phyloP scores from a whole-genome alignment of 305 asterid species.

The Ruellia speciosa region DNA sequence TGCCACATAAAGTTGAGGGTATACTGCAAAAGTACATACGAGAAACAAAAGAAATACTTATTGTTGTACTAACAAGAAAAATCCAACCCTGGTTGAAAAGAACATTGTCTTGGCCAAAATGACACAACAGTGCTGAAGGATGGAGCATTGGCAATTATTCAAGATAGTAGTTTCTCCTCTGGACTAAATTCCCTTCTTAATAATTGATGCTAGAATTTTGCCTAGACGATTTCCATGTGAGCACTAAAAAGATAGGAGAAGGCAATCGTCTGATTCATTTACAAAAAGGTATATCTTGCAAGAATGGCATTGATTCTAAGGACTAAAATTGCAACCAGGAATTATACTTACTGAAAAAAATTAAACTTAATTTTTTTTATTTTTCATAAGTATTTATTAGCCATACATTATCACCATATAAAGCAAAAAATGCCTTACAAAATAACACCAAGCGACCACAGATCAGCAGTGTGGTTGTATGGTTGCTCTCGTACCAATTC shows the following conservation, averaged over 20 bases:
- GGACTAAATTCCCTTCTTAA: conserved; percentile 3
- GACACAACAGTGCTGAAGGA: conserved; percentile 2
- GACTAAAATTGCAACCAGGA: not conserved
- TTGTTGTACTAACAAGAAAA: no score
- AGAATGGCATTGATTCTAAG: no score
- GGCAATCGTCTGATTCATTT: no score
- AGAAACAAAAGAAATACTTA: no score
- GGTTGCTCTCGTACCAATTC: conserved; percentile 99
- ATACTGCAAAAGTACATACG: no score
- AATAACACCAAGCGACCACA: conserved; percentile 99
- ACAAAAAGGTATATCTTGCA: no score
- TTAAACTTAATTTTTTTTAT: not conserved
- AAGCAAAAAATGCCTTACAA: conserved; percentile 46
- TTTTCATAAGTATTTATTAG: not conserved
- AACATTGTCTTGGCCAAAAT: conserved; percentile 1
- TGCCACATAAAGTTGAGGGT: no score
- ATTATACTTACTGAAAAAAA: not conserved
- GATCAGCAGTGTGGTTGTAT: conserved; percentile 98
- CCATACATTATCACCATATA: conserved; percentile 12
- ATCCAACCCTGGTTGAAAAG: not conserved
- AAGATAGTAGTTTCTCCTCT: not conserved
- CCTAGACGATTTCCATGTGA: conserved; percentile 20
- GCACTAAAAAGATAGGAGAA: no score
- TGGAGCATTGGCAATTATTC: not conserved
- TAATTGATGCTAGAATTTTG: conserved; percentile 15